phyloP scores from a whole-genome alignment of 805 yeast genomes.

The Kluyveromyces nonfermentans region DNA sequence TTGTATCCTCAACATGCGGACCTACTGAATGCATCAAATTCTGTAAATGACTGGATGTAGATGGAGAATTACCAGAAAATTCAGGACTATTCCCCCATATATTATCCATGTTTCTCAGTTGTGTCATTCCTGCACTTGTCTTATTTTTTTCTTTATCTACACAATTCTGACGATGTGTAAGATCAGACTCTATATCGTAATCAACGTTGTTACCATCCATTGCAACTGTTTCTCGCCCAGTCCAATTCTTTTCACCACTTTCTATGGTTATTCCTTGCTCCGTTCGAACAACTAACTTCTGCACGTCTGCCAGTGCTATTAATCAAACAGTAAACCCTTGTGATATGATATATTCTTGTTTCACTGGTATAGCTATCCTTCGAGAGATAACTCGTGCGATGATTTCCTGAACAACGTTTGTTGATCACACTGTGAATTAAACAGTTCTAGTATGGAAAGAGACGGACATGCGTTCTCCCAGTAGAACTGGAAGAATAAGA shows the following conservation, averaged over 20 bases:
- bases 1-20: constrained; percentile 11
- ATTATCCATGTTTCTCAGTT: background rate
- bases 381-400: too few relatives aligned
- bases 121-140: background rate
- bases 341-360: too few relatives aligned
- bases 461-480: too few relatives aligned
- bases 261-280: background rate
- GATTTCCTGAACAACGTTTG: too few relatives aligned
- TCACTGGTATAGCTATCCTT: too few relatives aligned
- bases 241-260: background rate
- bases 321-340: too few relatives aligned
- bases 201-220: background rate
- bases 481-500: too few relatives aligned
- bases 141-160: background rate
- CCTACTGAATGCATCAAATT: constrained; percentile 6
- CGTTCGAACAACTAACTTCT: background rate
- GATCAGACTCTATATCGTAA: background rate
- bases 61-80: background rate
- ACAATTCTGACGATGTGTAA: background rate
- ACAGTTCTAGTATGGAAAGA: too few relatives aligned
- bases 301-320: too few relatives aligned
- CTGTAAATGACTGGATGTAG: constrained; percentile 3
- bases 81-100: constrained; percentile 4
- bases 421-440: too few relatives aligned
- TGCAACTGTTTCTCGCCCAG: background rate